These are phyloP conservation scores for Chlorokybus atmophyticus DNA, from an alignment of 139 green algal species.

Conservation along the genomic window DNA sequence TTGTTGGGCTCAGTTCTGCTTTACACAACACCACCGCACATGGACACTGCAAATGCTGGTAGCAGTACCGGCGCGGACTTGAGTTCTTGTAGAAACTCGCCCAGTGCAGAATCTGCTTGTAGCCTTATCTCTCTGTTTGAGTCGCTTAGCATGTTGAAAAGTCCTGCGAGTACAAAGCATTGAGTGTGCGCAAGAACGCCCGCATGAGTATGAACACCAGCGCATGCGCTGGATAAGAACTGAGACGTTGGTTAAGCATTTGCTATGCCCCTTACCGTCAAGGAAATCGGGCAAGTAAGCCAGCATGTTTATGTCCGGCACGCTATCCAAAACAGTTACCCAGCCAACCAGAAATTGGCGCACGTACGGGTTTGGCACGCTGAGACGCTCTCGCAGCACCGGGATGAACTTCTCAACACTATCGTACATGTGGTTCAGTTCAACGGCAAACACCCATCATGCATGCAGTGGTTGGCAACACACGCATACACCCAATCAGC, in stretches of 20 bases:
- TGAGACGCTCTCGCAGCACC: constrained; percentile 59
- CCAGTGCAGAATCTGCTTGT: constrained; percentile 41
- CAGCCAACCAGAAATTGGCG: constrained; percentile 67
- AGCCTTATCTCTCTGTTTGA: constrained; percentile 48
- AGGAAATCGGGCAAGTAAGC: constrained; percentile 73
- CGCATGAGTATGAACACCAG: too few relatives aligned
- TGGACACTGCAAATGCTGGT: not conserved
- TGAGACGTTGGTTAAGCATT: too few relatives aligned
- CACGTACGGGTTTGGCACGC: constrained; percentile 69
- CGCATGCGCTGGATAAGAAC: too few relatives aligned
- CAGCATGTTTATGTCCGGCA: constrained; percentile 82
- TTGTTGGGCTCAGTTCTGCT: not conserved
- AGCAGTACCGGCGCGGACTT: constrained; percentile 10
- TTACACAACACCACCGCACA: not conserved
- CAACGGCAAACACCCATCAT: constrained; percentile 44
- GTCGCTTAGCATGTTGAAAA: constrained; percentile 79
- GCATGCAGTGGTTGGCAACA: too few relatives aligned
- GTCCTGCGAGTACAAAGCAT: constrained; percentile 19
- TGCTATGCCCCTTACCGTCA: constrained; percentile 40
- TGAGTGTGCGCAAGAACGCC: too few relatives aligned
- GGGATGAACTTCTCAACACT: constrained; percentile 70
- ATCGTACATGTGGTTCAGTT: not conserved
- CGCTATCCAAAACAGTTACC: constrained; percentile 66
- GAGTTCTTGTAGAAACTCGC: constrained; percentile 32
- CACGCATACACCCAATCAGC: not conserved